Evolutionary conservation across 1,139 yeast species (phyloP), one percentile per base, ranked within the genome.

Genomic region (Kluyveromyces sp.): DNA sequence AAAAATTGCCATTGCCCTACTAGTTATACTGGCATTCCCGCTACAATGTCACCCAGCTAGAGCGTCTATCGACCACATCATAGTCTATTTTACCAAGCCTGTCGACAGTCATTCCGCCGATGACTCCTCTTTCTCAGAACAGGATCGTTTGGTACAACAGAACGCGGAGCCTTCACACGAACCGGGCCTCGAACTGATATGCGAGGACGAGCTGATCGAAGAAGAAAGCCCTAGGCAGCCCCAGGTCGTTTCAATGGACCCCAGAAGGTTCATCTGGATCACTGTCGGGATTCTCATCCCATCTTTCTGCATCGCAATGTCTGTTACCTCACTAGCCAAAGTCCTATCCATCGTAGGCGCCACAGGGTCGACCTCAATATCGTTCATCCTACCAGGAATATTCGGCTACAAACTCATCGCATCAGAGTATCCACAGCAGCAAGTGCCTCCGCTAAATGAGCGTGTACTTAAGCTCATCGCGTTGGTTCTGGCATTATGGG

Each of bases 271-370:
- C 60, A 68, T 77, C 46, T 55, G 72, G n/a, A 76, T 88, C 44
- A 89, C 97, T 0, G 57, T 81, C 0, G 52, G 68, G 1, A 81
- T 89, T 33, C 75, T 89, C 25, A 40, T 75, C 0, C 61, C 71
- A 20, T 78, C 94, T 25, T 87, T 83, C 57, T 50, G 78, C 16
- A 74, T 86, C n/a, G 95, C 97, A 0, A 71, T 83, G 32, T 66
- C 81, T 1, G 94, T 89, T 4, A 71, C 75, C 1, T 86, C 95
- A 0, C 73, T 89, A 52, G 96, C 88, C 41, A 80, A 78, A 46
- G 94, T 92, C 32, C 71, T 89, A 49, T 95, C 96, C 3, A 79
- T 89, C 64, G 96, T 89, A 4, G 97, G 97, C 2, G 83, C 95
- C 2, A 89, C 96, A 0, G 97, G 97, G 0, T 86, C 95, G 2